A percentile compares a stretch with the other conserved stretches of the same genome.
These are phyloP conservation scores for Inga laurina DNA, from an alignment of 306 rosid genomes.

Conservation along the genomic window DNA sequence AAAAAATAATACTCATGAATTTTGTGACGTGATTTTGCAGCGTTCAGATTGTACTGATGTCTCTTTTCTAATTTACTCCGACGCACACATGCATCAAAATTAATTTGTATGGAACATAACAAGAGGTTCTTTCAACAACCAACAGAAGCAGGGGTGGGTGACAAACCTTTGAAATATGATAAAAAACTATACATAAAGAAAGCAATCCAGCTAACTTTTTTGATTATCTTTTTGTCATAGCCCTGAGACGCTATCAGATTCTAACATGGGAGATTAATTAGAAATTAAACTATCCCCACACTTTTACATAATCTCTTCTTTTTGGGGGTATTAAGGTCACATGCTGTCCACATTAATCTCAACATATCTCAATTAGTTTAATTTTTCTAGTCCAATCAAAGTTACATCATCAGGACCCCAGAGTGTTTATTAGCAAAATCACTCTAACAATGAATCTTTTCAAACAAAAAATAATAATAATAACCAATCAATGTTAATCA, in stretches of 20 bases:
- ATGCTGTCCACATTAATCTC: not conserved
- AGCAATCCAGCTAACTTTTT: slow-evolving; percentile 5
- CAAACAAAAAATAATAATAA: not conserved
- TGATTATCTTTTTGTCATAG: not conserved
- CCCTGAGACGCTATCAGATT: not conserved
- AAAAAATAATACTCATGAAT: too few species aligned
- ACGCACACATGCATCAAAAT: not conserved
- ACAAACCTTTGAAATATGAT: slow-evolving; percentile 1
- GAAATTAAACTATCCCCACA: not conserved
- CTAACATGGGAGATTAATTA: not conserved
- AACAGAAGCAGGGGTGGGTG: not conserved
- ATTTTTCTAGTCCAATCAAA: not conserved
- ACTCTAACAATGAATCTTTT: not conserved
- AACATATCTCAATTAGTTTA: not conserved
- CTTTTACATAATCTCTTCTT: not conserved
- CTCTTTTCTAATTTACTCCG: not conserved
- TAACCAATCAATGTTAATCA: not conserved
- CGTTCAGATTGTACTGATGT: not conserved
- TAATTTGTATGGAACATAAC: not conserved
- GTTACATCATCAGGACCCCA: not conserved
- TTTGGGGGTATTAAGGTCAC: not conserved
- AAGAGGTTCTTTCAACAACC: not conserved
- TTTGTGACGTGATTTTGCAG: not conserved
- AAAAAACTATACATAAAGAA: not conserved
- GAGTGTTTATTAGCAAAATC: not conserved